Evolutionary conservation across 2,329 filamentous ascomycete species (phyloP).

Genomic region (Chaetothyriales sp.): DNA sequence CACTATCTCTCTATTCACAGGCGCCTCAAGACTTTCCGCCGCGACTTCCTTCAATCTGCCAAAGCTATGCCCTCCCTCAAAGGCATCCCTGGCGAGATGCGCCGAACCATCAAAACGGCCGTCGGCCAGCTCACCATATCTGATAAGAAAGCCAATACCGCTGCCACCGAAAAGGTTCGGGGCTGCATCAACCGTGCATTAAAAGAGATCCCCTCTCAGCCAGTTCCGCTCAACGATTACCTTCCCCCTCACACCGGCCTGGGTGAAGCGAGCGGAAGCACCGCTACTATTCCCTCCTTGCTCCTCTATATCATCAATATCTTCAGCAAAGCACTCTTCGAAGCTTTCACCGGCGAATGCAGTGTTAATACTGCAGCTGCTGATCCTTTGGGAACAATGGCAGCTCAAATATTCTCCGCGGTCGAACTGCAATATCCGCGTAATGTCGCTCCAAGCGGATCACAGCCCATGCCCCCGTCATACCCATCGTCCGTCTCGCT

Average conservation of each 20-base stretch:
- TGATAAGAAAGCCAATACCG: conserved; percentile 46
- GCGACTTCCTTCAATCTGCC: conserved; percentile 39
- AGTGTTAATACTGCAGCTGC: conserved; percentile 49
- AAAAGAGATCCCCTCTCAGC: conserved; percentile 35
- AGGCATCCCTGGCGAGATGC: conserved; percentile 52
- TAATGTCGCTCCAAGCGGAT: conserved; percentile 1
- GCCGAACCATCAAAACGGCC: conserved; percentile 54
- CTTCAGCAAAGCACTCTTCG: conserved; percentile 57
- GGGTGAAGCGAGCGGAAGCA: conserved; percentile 6
- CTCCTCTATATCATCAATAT: conserved; percentile 64
- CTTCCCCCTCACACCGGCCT: conserved; percentile 26
- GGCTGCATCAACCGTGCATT: conserved; percentile 40
- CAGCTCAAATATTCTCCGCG: conserved; percentile 58
- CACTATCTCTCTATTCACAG: conserved; percentile 47
- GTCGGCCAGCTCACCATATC: conserved; percentile 56
- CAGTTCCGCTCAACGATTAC: conserved; percentile 42
- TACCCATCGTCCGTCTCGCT: conserved; percentile 47
- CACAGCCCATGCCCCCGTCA: conserved; percentile 24
- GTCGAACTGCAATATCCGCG: conserved; percentile 36
- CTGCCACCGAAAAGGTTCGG: conserved; percentile 37
- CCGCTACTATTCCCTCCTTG: conserved; percentile 36
- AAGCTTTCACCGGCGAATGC: conserved; percentile 54
- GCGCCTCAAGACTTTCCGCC: conserved; percentile 46
- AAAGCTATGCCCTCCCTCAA: conserved; percentile 46
- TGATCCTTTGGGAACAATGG: conserved; percentile 64